These are phyloP conservation scores for Cercophora scortea DNA, from an alignment of 495 filamentous ascomycete species.

Conservation along the genomic window DNA sequence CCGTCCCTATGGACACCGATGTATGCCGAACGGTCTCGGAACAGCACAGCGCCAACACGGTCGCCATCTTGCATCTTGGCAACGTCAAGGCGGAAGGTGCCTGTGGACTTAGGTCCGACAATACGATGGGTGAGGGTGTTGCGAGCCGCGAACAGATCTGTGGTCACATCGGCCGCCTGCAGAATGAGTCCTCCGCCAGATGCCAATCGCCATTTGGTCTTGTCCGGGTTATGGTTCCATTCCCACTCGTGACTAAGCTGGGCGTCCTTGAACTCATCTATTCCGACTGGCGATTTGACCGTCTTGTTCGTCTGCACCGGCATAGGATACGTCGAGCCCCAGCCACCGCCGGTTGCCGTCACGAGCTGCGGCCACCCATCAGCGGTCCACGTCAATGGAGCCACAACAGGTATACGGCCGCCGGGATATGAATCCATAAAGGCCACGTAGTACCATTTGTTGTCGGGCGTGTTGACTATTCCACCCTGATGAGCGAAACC, in stretches of 20 bases:
- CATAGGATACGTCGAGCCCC: slow-evolving; percentile 37
- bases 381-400: slow-evolving; percentile 40
- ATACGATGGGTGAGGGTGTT: slow-evolving; percentile 52
- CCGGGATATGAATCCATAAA: slow-evolving; percentile 48
- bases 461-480: slow-evolving; percentile 42
- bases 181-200: slow-evolving; percentile 29
- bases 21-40: slow-evolving; percentile 45
- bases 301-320: slow-evolving; percentile 25
- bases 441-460: slow-evolving; percentile 52
- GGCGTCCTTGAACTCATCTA: slow-evolving; percentile 35
- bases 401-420: slow-evolving; percentile 51
- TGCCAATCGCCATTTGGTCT: slow-evolving; percentile 16
- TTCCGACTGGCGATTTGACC: slow-evolving; percentile 20
- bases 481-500: slow-evolving; percentile 49
- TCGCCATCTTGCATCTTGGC: slow-evolving; percentile 43
- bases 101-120: slow-evolving; percentile 36
- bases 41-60: slow-evolving; percentile 39
- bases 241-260: slow-evolving; percentile 43
- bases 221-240: slow-evolving; percentile 57
- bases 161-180: slow-evolving; percentile 43
- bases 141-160: slow-evolving; percentile 42
- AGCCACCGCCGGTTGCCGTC: slow-evolving; percentile 27
- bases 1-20: slow-evolving; percentile 36
- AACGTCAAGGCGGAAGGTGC: slow-evolving; percentile 40
- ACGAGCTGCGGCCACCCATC: slow-evolving; percentile 44